Base-by-base conservation (phyloP, 495 filamentous ascomycete species). In the Xylaria flabelliformis region DNA sequence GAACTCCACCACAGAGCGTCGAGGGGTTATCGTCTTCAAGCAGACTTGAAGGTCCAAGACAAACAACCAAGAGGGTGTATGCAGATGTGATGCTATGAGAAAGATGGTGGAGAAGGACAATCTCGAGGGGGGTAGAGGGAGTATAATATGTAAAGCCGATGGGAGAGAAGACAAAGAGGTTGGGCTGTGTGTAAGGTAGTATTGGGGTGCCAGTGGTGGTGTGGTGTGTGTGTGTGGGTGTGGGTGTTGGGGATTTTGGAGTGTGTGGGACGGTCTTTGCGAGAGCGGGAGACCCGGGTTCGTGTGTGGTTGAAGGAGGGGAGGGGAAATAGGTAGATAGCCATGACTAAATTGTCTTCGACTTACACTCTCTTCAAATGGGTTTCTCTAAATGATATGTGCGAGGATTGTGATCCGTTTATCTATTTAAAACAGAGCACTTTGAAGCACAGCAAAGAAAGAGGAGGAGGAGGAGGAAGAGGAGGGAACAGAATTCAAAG, bases 231-330 rank as follows among this genome's bases (percentile, higher is more conserved):
- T 72, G 74, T 50, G 81, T 83, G 70, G 70, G 76, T 79, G 76
- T 76, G 70, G 70, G 76, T 79, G 76, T 76, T 80, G 82, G 74
- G 85, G 84, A 69, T 82, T 74, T 48, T 64, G 67, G 53, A 69
- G 67, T 72, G 62, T 21, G 71, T 50, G 71, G 67, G 61, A 70
- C n/a, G 50, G 29, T 59, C 6, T 66, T 70, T 76, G 66, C 70
- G 70, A 69, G 59, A 36, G 63, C 50, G 66, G 74, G 69, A 74
- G 55, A 72, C n/a, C 61, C 74, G 74, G 74, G 36, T 63, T 67
- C 72, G 69, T 1, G n/a, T 64, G 48, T 67, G 64, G 65, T 56
- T 56, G 44, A 69, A 15, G 24, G 64, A 13, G 48, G 15, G 15
- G 50, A 26, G n/a, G 55, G 21, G 56, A 72, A 73, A 73, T 64